phyloP scores from a whole-genome alignment of 768 basidiomycete species.

The Fistulinella prunicolor region DNA sequence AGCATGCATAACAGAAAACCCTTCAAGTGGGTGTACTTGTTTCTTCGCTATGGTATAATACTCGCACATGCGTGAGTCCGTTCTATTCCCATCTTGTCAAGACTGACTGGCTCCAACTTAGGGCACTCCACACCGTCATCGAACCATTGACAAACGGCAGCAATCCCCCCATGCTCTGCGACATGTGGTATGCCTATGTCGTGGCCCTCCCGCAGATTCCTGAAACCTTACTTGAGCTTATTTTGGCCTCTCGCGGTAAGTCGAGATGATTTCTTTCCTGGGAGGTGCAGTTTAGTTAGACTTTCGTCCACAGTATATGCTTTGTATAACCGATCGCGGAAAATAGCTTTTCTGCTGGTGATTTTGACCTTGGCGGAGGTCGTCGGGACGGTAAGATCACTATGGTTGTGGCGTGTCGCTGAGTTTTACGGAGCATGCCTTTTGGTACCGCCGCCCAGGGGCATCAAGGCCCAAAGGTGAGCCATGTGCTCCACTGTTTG shows the following conservation, averaged over 20 bases:
- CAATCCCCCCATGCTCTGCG: constrained; percentile 8
- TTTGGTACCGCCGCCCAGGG: not conserved
- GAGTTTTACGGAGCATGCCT: constrained; percentile 11
- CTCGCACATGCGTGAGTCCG: constrained; percentile 19
- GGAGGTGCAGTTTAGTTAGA: not conserved
- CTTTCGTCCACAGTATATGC: constrained; percentile 13
- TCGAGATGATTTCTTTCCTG: not conserved
- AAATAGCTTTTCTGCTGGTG: constrained; percentile 5
- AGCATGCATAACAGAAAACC: constrained; percentile 24
- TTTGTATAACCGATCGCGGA: constrained; percentile 18
- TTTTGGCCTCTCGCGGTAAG: constrained; percentile 18
- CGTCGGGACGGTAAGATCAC: not conserved
- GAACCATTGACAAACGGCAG: constrained; percentile 8
- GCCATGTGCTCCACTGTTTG: not conserved
- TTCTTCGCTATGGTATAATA: constrained; percentile 26
- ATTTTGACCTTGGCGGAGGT: constrained; percentile 5
- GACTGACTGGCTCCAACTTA: not conserved
- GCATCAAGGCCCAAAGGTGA: constrained; percentile 9
- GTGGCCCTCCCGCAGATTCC: constrained; percentile 1
- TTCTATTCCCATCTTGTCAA: not conserved
- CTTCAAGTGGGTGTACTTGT: constrained; percentile 32
- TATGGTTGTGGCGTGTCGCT: not conserved
- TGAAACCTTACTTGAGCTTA: constrained; percentile 12
- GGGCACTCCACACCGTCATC: constrained; percentile 15
- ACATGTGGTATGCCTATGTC: constrained; percentile 12